Evolutionary conservation across 1,139 yeast species (phyloP).

Genomic region (Yamadazyma triangularis): DNA sequence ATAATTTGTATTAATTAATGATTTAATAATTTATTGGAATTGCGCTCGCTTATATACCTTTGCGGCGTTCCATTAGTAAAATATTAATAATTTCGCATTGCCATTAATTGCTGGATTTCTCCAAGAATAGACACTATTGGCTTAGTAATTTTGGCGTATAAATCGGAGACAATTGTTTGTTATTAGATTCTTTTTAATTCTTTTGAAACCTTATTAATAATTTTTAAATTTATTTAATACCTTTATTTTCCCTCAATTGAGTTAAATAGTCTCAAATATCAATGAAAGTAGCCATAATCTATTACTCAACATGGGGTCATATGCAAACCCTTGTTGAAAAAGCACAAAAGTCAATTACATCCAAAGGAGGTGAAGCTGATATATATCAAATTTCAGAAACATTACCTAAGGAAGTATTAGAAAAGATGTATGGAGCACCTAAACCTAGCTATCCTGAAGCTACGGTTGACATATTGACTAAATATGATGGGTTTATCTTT

Average conservation of each 20-base stretch:
- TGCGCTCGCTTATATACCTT: no score
- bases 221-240: no score
- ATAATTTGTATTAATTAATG: no score
- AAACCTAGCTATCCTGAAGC: constrained; percentile 36
- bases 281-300: constrained; percentile 42
- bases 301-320: constrained; percentile 65
- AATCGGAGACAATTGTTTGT: no score
- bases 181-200: background rate
- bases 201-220: background rate
- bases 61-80: no score
- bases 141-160: no score
- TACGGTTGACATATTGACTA: constrained; percentile 28
- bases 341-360: constrained; percentile 38
- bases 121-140: no score
- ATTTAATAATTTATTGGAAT: no score
- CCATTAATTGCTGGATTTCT: no score
- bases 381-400: constrained; percentile 49
- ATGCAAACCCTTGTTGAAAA: constrained; percentile 44
- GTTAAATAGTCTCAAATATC: background rate
- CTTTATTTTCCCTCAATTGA: no score
- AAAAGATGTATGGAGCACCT: constrained; percentile 40
- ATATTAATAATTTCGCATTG: no score
- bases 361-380: constrained; percentile 33
- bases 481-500: constrained; percentile 45
- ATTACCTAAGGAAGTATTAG: constrained; percentile 37